These are phyloP conservation scores for Solanum tacnaense DNA, from an alignment of 257 asterid species.

Conservation along the genomic window DNA sequence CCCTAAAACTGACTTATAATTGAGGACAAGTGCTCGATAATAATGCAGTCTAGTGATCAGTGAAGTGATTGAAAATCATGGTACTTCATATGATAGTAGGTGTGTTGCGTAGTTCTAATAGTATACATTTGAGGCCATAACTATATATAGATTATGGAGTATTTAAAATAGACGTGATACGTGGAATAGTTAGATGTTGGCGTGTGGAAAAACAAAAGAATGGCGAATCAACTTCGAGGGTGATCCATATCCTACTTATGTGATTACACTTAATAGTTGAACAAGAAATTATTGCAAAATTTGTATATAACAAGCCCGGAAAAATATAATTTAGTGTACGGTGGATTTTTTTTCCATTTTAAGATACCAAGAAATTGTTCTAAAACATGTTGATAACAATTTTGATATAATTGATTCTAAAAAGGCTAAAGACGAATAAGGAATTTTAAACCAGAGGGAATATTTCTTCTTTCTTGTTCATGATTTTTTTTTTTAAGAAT, in stretches of 20 bases:
- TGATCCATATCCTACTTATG: neutral
- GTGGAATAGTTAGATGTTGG: neutral
- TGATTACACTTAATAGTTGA: neutral
- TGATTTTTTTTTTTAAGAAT: neutral
- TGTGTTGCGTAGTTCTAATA: neutral
- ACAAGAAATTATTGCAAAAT: neutral
- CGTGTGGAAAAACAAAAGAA: too few relatives aligned
- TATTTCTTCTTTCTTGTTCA: neutral
- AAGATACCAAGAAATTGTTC: neutral
- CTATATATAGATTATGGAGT: neutral
- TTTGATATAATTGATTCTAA: neutral
- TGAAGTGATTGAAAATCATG: neutral
- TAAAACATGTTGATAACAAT: neutral
- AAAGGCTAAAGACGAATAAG: neutral
- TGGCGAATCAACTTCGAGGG: neutral
- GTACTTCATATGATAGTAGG: neutral
- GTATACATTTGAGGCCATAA: neutral
- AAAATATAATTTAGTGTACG: neutral
- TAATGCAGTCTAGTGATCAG: neutral
- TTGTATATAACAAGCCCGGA: neutral
- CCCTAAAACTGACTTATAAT: neutral
- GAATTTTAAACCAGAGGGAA: neutral
- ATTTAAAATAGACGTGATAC: too few relatives aligned
- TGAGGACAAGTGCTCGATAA: neutral
- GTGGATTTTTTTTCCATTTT: neutral